Conservation (phyloP, 495 filamentous ascomycete genomes). For the Coniosporium apollinis region DNA sequence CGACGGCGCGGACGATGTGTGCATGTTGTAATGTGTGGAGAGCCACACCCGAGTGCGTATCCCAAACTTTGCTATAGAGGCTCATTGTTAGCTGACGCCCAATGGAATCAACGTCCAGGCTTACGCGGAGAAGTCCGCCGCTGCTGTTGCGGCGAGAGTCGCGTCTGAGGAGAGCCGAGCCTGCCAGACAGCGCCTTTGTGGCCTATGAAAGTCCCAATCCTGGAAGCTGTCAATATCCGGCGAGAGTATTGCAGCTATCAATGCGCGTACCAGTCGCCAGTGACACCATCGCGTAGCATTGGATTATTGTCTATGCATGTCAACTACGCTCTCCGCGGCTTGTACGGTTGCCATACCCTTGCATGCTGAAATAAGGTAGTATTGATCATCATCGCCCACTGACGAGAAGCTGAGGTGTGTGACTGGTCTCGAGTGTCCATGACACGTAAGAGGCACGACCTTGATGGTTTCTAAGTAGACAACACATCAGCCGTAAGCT, state of each 20-base stretch:
- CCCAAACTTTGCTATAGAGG: constrained; percentile 93
- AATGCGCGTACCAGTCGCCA: no score
- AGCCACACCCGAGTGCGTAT: constrained; percentile 84
- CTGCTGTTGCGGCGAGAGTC: constrained; percentile 73
- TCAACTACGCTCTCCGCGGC: no score
- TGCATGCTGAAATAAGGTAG: constrained; percentile 95
- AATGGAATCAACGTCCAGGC: no score
- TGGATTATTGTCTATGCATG: constrained; percentile 95
- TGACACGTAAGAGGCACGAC: constrained; percentile 90
- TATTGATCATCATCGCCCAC: constrained; percentile 75
- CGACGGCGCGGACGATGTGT: constrained; percentile 87
- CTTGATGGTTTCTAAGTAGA: constrained; percentile 38
- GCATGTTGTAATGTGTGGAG: constrained; percentile 75
- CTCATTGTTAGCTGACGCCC: no score
- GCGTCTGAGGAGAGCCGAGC: constrained; percentile 79
- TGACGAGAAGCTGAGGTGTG: constrained; percentile 84
- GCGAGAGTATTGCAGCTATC: no score
- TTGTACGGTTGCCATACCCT: constrained; percentile 45
- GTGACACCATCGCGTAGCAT: constrained; percentile 97
- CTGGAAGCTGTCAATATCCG: no score
- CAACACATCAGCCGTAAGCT: background rate
- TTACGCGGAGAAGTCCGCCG: constrained; percentile 94
- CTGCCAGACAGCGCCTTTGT: constrained; percentile 97
- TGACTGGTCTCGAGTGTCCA: constrained; percentile 89
- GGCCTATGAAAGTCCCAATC: constrained; percentile 96